Percentiles rank a stretch among this genome's conserved stretches.
Conservation (phyloP, 1,284 basidiomycete species). For the Cutaneotrichosporon dermatis region DNA sequence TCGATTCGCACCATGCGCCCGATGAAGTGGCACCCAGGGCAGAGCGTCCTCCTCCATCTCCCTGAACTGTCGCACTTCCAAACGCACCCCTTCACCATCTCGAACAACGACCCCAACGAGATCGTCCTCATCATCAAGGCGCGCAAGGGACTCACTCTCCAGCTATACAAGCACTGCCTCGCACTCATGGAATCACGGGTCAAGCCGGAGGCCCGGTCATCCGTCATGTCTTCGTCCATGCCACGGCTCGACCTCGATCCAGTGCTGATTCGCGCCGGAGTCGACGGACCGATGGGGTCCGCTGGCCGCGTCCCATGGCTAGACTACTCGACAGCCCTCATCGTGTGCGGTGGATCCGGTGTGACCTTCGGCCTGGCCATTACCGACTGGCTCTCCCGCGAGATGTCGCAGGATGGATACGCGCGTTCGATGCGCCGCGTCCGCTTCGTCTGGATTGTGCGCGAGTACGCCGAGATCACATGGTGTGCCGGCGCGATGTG, state of each 20-base stretch:
- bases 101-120: conserved; percentile 61
- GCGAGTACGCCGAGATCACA: conserved; percentile 75
- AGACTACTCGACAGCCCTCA: conserved; percentile 60
- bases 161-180: conserved; percentile 59
- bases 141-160: conserved; percentile 68
- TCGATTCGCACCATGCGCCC: conserved; percentile 62
- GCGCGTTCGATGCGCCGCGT: conserved; percentile 59
- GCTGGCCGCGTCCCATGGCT: conserved; percentile 63
- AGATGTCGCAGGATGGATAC: conserved; percentile 48
- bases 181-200: not conserved
- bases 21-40: conserved; percentile 67
- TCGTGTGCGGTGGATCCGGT: conserved; percentile 75
- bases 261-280: conserved; percentile 56
- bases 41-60: conserved; percentile 61
- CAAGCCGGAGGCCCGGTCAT: conserved; percentile 29
- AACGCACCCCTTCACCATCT: conserved; percentile 77
- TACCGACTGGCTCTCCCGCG: conserved; percentile 65
- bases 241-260: conserved; percentile 12
- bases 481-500: conserved; percentile 72
- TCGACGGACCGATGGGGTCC: conserved; percentile 77
- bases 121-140: conserved; percentile 72
- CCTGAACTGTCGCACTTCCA: conserved; percentile 65
- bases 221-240: conserved; percentile 12
- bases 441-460: conserved; percentile 76
- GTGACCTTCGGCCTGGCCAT: conserved; percentile 71